phyloP scores from a whole-genome alignment of 1,284 basidiomycete species.

The Cerioporus squamosus region DNA sequence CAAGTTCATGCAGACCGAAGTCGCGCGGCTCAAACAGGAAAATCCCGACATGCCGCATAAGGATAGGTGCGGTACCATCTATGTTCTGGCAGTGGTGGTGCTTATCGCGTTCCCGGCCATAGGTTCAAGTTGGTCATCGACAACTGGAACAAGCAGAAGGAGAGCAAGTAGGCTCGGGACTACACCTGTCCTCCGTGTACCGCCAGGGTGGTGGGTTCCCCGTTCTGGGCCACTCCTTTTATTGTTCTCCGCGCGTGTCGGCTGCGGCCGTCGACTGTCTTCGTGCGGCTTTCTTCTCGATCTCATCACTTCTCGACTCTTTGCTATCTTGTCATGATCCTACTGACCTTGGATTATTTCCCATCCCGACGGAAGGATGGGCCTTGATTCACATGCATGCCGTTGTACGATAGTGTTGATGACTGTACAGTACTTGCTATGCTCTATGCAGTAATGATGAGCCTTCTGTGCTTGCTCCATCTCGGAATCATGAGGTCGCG shows the following conservation, averaged over 20 bases:
- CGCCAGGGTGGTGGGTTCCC: background rate
- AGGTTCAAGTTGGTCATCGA: slow-evolving; percentile 77
- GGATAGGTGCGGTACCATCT: slow-evolving; percentile 57
- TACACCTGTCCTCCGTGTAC: background rate
- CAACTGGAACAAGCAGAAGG: slow-evolving; percentile 77
- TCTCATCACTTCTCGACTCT: background rate
- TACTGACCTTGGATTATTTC: slow-evolving; percentile 15
- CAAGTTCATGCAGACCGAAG: slow-evolving; percentile 80
- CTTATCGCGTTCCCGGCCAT: slow-evolving; percentile 16
- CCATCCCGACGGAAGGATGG: slow-evolving; percentile 4
- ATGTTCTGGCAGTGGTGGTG: background rate
- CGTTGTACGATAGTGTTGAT: slow-evolving; percentile 19
- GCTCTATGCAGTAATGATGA: slow-evolving; percentile 15
- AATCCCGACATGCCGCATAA: slow-evolving; percentile 72
- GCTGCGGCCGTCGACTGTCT: background rate
- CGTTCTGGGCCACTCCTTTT: background rate
- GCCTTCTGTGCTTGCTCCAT: too few relatives aligned
- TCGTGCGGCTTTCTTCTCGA: background rate
- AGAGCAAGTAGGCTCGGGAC: slow-evolving; percentile 55
- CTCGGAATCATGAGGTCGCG: too few relatives aligned
- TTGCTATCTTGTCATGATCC: background rate
- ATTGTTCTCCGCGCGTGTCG: background rate
- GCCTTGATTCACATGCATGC: background rate
- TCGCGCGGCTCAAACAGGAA: slow-evolving; percentile 73
- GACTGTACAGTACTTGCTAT: slow-evolving; percentile 18